Evolutionary conservation across 176 grass and related monocot genomes (phyloP), one percentile per base, ranked within the genome.

Genomic region (Guadua angustifolia): DNA sequence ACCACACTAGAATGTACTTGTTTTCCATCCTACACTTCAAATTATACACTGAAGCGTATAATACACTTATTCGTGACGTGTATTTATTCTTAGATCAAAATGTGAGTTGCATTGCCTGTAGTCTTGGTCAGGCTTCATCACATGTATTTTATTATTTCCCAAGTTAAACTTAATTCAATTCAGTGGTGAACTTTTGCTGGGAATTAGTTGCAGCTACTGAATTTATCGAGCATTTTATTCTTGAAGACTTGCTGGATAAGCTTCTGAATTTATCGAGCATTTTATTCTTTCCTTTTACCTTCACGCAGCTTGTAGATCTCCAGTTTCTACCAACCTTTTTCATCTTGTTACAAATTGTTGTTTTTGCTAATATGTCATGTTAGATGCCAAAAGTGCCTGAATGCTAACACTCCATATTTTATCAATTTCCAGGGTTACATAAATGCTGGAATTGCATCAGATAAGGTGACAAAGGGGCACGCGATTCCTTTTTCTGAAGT

Each of bases 361-460:
- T 51, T 82, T 73, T 83, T 68, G 16, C 70, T 47, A 42, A 42
- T 52, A 73, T 86, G 26, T 66, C 66, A 62, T 69, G 40, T 29
- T 90, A 51, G 55, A 74, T 74, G 63, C 35, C 68, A 83, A 55
- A 87, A 24, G 15, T 16, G 24, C 40, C 75, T 79, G 76, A n/a
- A 86, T 35, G 13, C 46, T 83, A 45, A 69, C 43, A 74, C 49
- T 52, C 42, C 17, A 36, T 83, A 42, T 74, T 69, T 58, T 57
- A 56, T 91, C 25, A 66, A 80, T 89, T 61, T 29, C 9, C 76
- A 99, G 96, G 93, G 96, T 79, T 94, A 92, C 77, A 99, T 99
- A 94, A 99, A 99, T 95, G 61, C 96, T 78, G 96, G 96, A 82
- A 92, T 99, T 75, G 89, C 91, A 69, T 98, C 85, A 44, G 66